Percentiles rank a stretch among this genome's conserved stretches.
These are phyloP conservation scores for Nitzschia sp. DNA, from an alignment of 108 stramenopile genomes.

Conservation along the genomic window DNA sequence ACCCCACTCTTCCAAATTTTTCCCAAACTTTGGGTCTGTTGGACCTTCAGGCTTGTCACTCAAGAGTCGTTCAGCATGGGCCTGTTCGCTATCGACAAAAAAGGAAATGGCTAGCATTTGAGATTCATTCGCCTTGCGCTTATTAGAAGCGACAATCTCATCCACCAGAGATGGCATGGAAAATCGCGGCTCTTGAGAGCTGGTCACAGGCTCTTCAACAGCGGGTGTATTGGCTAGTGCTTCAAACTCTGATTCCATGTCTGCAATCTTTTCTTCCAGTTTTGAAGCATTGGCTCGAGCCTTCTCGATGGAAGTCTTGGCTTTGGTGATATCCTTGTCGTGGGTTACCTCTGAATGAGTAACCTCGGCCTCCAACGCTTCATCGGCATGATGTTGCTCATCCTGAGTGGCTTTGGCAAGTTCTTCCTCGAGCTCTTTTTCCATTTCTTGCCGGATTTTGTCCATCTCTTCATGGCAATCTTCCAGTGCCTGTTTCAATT, in stretches of 20 bases:
- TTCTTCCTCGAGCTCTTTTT: constrained; percentile 14
- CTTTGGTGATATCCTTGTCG: constrained; percentile 39
- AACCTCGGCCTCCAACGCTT: constrained; percentile 23
- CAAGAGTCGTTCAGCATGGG: constrained; percentile 2
- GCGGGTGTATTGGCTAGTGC: constrained; percentile 27
- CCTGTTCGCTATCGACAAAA: constrained; percentile 10
- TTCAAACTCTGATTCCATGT: constrained; percentile 33
- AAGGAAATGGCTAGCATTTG: constrained; percentile 51
- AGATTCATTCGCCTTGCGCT: constrained; percentile 56
- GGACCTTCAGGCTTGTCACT: neutral
- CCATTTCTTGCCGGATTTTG: constrained; percentile 27
- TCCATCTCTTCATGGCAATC: constrained; percentile 38
- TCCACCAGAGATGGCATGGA: constrained; percentile 30
- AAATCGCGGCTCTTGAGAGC: neutral
- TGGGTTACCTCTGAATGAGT: constrained; percentile 22
- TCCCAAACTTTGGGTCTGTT: constrained; percentile 42
- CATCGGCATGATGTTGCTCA: constrained; percentile 13
- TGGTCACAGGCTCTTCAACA: constrained; percentile 22
- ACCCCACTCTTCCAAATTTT: constrained; percentile 57
- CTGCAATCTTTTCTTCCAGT: constrained; percentile 31
- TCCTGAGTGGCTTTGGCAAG: constrained; percentile 33
- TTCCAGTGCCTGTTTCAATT: constrained; percentile 24
- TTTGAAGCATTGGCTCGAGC: constrained; percentile 17
- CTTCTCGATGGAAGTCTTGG: constrained; percentile 33
- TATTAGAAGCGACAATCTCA: constrained; percentile 56